Evolutionary conservation across 2,329 filamentous ascomycete genomes (phyloP), one percentile per base, ranked within the genome.

Genomic region (Passalora sequoiae): DNA sequence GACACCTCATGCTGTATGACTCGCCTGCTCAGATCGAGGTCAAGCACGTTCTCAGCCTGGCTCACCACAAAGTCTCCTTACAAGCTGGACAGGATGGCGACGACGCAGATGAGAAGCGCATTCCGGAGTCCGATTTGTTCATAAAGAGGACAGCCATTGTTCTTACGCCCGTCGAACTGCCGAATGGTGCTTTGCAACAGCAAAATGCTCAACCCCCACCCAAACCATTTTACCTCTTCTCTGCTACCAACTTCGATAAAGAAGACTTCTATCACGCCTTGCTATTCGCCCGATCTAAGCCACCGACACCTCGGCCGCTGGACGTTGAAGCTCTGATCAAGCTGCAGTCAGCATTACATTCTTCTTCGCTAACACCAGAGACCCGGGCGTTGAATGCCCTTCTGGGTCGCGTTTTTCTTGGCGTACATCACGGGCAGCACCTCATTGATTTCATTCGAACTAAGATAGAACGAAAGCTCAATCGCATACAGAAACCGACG

Each of bases 191-290:
- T 6, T 35, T 56, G 12, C 54, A 58, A 30, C 39, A 39, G 24
- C 38, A 43, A 6, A 38, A 16, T 22, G 31, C 48, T 3, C 53
- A 44, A 28, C 45, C 86, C 5, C 38, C 43, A 1, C 28, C 38
- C 2, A 89, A 86, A 55, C 89, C 92, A 0, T 97, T 96, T 68
- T 97, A 83, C 60, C 73, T 98, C 4, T 98, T 97, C 66, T 94
- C 87, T 0, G 89, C 97, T 54, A 95, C 94, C 59, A 87, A 87
- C 63, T 95, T 89, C 0, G 88, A 92, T 35, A 98, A 98, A 65
- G 92, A 98, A 66, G 92, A 98, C 63, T 97, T 98, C 67, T 98
- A 98, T 65, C 91, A 95, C 66, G 86, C 91, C 9, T 73, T 98
- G 55, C 72, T 98, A 28, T 83, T 89, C 54, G 81, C 83, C 56